These are phyloP conservation scores for Leccinum subrobustum DNA, from an alignment of 1,284 basidiomycete genomes.

Conservation along the genomic window DNA sequence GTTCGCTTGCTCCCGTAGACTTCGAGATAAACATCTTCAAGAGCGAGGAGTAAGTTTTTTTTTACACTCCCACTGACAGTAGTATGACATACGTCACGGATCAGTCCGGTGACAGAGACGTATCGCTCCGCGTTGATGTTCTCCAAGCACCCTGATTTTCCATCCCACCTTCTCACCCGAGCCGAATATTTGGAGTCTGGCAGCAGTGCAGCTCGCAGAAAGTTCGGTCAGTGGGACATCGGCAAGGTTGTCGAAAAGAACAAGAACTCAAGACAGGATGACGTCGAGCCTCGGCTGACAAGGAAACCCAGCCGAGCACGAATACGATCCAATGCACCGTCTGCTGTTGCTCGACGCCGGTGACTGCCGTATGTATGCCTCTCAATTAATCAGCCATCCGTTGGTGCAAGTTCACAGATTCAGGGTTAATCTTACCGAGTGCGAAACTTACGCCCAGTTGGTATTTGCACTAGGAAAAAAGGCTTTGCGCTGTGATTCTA, in stretches of 20 bases:
- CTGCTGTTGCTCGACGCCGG: slow-evolving; percentile 26
- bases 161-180: slow-evolving; percentile 60
- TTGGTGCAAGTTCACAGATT: slow-evolving; percentile 13
- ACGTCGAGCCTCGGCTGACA: slow-evolving; percentile 26
- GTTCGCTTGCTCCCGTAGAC: slow-evolving; percentile 76
- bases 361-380: slow-evolving; percentile 13
- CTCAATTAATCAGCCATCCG: slow-evolving; percentile 9
- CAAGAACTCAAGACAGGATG: slow-evolving; percentile 20
- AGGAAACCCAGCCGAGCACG: slow-evolving; percentile 32
- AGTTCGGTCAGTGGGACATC: slow-evolving; percentile 53
- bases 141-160: slow-evolving; percentile 52
- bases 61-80: slow-evolving; percentile 2
- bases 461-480: slow-evolving; percentile 5
- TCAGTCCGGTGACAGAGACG: slow-evolving; percentile 72
- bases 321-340: slow-evolving; percentile 21
- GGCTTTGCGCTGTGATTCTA: background rate
- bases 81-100: slow-evolving; percentile 13
- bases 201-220: slow-evolving; percentile 67
- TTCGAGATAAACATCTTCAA: slow-evolving; percentile 72
- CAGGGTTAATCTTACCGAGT: slow-evolving; percentile 20
- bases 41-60: slow-evolving; percentile 63
- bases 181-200: slow-evolving; percentile 84
- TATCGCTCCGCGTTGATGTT: slow-evolving; percentile 69
- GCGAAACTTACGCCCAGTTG: slow-evolving; percentile 6
- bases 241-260: slow-evolving; percentile 25